These are phyloP conservation scores for Chloranthus sessilifolius DNA, from an alignment of 164 flowering plant genomes.

Conservation along the genomic window DNA sequence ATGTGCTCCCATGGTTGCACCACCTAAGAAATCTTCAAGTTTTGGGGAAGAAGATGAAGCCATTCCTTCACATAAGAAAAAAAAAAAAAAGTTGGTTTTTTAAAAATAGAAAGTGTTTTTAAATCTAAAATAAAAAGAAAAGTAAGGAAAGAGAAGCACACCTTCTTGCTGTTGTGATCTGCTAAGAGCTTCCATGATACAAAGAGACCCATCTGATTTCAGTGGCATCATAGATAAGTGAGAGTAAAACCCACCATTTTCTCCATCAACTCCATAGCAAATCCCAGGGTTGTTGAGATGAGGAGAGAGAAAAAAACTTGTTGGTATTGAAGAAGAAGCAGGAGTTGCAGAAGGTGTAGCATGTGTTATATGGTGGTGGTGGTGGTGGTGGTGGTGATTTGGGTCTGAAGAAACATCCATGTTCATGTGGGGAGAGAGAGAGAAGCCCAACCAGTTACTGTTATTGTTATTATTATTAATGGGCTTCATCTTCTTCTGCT, in stretches of 20 bases:
- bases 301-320: conserved; percentile 37
- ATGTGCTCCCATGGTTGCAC: conserved; percentile 49
- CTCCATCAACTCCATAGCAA: conserved; percentile 37
- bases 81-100: not conserved
- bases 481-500: conserved; percentile 57
- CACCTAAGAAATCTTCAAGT: conserved; percentile 79
- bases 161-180: conserved; percentile 56
- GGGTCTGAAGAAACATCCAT: conserved; percentile 49
- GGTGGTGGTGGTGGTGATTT: conserved; percentile 31
- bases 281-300: conserved; percentile 31
- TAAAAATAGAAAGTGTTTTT: no score
- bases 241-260: conserved; percentile 35
- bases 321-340: conserved; percentile 30
- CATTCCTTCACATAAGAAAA: conserved; percentile 34
- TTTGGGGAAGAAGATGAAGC: conserved; percentile 57
- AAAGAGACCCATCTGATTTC: conserved; percentile 89
- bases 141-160: no score
- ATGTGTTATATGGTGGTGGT: conserved; percentile 22
- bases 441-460: conserved; percentile 86
- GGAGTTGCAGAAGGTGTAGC: conserved; percentile 17
- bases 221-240: conserved; percentile 69
- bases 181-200: conserved; percentile 69
- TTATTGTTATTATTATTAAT: conserved; percentile 44
- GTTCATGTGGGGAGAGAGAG: conserved; percentile 76
- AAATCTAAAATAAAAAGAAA: not conserved